A percentile compares a stretch with the other conserved stretches of the same genome.
Conservation (phyloP, 352 stramenopile species). For the Pythium angustatum region DNA sequence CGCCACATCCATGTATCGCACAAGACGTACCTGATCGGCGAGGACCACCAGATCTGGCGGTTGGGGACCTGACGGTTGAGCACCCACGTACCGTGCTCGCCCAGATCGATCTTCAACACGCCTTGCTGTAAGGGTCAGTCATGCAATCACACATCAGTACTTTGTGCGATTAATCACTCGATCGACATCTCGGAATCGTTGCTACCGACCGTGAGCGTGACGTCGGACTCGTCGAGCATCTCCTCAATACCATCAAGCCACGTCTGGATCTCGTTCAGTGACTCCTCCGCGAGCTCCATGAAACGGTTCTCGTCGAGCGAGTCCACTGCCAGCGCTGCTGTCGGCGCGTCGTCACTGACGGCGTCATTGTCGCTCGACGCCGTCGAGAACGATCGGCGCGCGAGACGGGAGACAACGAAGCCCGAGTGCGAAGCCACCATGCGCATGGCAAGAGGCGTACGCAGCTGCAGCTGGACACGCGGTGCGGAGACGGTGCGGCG, state of each 20-base stretch:
- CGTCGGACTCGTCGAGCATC: conserved; percentile 83
- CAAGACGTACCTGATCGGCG: conserved; percentile 87
- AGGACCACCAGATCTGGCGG: conserved; percentile 97
- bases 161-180: too few species aligned
- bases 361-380: background rate
- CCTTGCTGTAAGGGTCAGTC: conserved; percentile 89
- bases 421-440: background rate
- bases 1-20: background rate
- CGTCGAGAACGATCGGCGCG: conserved; percentile 9
- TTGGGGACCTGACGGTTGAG: conserved; percentile 98
- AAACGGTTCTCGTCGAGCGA: conserved; percentile 77
- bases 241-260: conserved; percentile 85
- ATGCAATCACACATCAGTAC: background rate
- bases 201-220: conserved; percentile 62
- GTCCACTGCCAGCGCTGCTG: conserved; percentile 7
- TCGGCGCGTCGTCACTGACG: background rate
- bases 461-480: background rate
- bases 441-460: background rate
- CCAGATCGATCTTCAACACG: conserved; percentile 94
- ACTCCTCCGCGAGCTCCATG: conserved; percentile 72
- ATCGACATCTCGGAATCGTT: too few species aligned
- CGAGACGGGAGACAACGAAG: background rate
- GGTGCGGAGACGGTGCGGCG: background rate
- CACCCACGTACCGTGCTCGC: conserved; percentile 94
- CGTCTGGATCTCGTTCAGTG: conserved; percentile 71